Evolutionary conservation across 371 early-diverging fungal species (phyloP), one percentile per base, ranked within the genome.

Genomic region (Blastocladiella emersonii): DNA sequence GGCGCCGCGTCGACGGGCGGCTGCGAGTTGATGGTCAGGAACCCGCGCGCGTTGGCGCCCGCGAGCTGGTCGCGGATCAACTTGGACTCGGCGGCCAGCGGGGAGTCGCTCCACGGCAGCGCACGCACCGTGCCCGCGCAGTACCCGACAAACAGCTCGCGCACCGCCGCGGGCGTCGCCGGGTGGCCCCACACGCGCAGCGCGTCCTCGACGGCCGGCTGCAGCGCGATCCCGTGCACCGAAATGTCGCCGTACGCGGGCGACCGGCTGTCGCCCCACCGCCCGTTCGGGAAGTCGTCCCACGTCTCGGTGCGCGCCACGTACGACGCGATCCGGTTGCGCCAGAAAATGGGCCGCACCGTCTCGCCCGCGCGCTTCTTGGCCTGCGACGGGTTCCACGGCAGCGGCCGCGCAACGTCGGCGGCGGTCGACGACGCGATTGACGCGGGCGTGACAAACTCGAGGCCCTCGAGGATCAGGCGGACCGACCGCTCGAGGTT

Each of bases 211-310:
- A 68, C 56, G 43, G 34, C 43, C 53, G 34, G 67, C 65, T 66
- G 64, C 8, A 49, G 41, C 60, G 93, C 78, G 34, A 87, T 80
- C 62, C 92, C 90, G 74, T 88, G 91, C 39, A 92, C 89, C 67
- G 91, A 93, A 65, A 95, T 74, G 63, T 97, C 95, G 64, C 98
- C 95, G 77, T 86, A 97, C 15, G 95, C 92, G 39, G 90, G 86
- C 13, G 95, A 95, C 23, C 95, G 81, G n/a, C 93, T 84, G 69
- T 98, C 95, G 44, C 98, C 98, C 98, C 96, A 98, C 56, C 98
- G 87, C 45, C 98, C 98, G 72, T 98, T 98, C 34, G 96, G 96
- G 71, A 91, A 98, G 68, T 95, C 96, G 76, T 98, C 96, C 51
- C 51, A 51, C 32, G 85, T 76, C 67, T 92, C 92, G 5, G 98